Base-by-base conservation (phyloP, 257 asterid genomes). In the Nicotiana sylvestris region DNA sequence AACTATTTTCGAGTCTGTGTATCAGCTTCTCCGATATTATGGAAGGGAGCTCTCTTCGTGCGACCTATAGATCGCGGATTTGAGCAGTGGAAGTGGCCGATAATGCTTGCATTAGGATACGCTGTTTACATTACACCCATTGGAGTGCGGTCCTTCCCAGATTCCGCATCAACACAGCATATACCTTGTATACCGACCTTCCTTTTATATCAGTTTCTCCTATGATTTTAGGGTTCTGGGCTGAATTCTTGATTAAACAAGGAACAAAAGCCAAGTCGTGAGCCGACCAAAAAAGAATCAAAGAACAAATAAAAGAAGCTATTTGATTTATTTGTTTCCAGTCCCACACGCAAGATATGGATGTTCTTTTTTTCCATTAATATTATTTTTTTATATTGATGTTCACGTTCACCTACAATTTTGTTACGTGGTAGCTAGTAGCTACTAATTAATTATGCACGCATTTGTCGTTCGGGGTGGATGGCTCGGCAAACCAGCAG, bases 381-480 rank as follows among this genome's bases (percentile, higher is more conserved):
- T 43, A 43, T 43, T 8, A 43, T 8, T 9, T 43, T 9, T 43
- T 9, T 9, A 43, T 43, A 43, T 43, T 12, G 12, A 43, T 5
- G 78, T 70, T 70, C 61, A 49, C 27, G 29, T 15, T 51, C 27
- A 74, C 64, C 80, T 51, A 74, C 9, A 51, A 74, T 74, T 70
- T 51, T 74, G 62, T 74, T 49, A 25, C 43, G 27, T 81, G 79
- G 61, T 72, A 43, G 74, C 10, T 30, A 49, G 60, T 72, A 43
- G 74, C 4, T 17, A 49, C 80, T 49, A 1, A 49, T 27, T 74
- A 49, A 74, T 49, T 74, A 46, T 4, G 35, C 64, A 51, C 80
- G 62, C 32, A 49, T 4, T 51, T 49, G 46, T 49, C 6, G 66
- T 21, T 3, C 32, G 13, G 30, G 16, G 7, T 3, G 30, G 66